Base-by-base conservation (phyloP, 2,329 filamentous ascomycete species). In the Aureobasidium pullulans region DNA sequence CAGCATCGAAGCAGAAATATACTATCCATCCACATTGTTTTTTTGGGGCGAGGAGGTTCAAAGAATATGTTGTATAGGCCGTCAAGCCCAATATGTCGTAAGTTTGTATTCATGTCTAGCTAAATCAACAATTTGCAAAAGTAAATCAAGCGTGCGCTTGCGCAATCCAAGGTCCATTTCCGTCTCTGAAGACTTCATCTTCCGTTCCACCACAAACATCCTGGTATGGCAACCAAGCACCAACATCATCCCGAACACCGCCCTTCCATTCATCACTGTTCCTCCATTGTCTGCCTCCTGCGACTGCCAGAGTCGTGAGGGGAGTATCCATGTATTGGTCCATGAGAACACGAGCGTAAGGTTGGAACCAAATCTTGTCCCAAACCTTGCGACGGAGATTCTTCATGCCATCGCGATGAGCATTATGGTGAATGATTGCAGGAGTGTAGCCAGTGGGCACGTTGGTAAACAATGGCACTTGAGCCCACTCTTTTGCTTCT, bases 261-360 rank as follows among this genome's bases (percentile, higher is more conserved):
- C 49, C 50, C 28, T 54, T 47, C 50, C 50, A 48, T 4, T 57
- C 49, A 36, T 60, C 59, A 9, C 31, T 43, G 29, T 29, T 31
- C n/a, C 5, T 46, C 59, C 59, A 60, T 15, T 57, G 29, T 1
- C 75, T 73, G 15, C 54, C 54, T 1, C 75, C 73, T 2, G 73
- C 70, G 31, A 71, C 67, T 6, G 75, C 68, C 13, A 70, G 54
- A 15, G 67, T 64, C 16, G 56, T n/a, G 6, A 62, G 54, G 6
- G 61, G 61, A 8, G 61, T 46, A 46, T 64, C 61, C 37, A 63
- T 60, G 7, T 50, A 54, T 4, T 48, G 56, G 15, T 62, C 60
- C 46, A 61, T 50, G 15, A 65, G 49, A 13, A 49, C 56, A 11
- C 63, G 60, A 29, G 59, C 59, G 47, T 63, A 61, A 1, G 53